phyloP scores from a whole-genome alignment of 495 filamentous ascomycete species.

The Talaromyces liani region DNA sequence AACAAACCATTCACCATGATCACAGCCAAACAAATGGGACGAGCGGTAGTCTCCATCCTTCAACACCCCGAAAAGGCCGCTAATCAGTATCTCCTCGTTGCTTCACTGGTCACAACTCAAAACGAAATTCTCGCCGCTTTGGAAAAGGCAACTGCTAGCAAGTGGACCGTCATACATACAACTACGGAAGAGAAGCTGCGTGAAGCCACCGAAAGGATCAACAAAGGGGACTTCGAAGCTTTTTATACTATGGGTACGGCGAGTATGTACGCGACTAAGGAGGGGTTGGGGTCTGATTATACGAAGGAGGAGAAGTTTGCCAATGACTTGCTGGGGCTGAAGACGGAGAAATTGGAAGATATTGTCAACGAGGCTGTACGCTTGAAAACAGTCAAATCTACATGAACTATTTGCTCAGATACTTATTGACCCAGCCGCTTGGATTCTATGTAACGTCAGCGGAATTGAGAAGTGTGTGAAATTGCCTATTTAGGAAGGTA shows the following conservation, averaged over 20 bases:
- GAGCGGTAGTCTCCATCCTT: conserved; percentile 32
- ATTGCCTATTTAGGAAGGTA: too few species aligned
- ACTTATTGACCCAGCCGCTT: too few species aligned
- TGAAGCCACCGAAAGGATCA: conserved; percentile 23
- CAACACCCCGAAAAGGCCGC: conserved; percentile 26
- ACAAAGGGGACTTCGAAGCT: conserved; percentile 28
- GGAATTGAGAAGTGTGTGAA: too few species aligned
- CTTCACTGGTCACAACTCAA: conserved; percentile 38
- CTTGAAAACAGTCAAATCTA: neutral
- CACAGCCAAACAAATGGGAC: conserved; percentile 31
- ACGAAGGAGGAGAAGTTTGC: conserved; percentile 17
- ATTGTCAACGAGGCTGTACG: conserved; percentile 13
- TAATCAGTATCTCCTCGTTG: conserved; percentile 44
- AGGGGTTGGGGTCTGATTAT: conserved; percentile 23
- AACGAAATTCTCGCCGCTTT: conserved; percentile 34
- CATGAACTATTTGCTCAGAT: conserved; percentile 7
- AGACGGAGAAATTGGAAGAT: conserved; percentile 20
- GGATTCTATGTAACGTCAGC: too few species aligned
- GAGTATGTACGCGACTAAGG: conserved; percentile 18
- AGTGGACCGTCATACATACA: conserved; percentile 29
- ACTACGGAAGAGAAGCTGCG: conserved; percentile 22
- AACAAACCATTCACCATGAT: conserved; percentile 27
- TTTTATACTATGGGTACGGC: conserved; percentile 21
- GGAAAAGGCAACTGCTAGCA: conserved; percentile 31
- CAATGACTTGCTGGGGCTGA: conserved; percentile 25